Percentiles rank a stretch among this genome's conserved stretches.
Conservation (phyloP, 2,329 filamentous ascomycete species). For the Alternaria sp. region DNA sequence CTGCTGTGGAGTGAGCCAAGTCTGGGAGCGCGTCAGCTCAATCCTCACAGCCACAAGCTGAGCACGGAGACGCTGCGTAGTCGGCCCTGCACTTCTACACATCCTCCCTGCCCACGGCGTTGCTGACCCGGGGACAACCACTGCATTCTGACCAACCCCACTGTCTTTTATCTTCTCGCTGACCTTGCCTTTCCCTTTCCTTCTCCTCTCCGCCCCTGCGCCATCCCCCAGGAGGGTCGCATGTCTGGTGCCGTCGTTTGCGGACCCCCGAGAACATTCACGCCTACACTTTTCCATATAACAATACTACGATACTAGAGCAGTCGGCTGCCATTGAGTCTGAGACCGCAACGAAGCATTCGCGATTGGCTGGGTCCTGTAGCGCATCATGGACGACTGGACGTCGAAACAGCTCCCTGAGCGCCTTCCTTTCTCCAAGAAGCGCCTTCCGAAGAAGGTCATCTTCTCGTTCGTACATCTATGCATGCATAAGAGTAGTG, state of each 20-base stretch:
- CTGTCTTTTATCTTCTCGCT: constrained; percentile 16
- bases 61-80: constrained; percentile 2
- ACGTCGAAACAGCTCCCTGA: constrained; percentile 47
- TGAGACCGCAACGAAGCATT: constrained; percentile 3
- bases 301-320: not conserved
- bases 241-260: constrained; percentile 27
- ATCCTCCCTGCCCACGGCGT: constrained; percentile 18
- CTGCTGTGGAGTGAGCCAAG: constrained; percentile 19
- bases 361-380: constrained; percentile 22
- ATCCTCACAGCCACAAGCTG: constrained; percentile 18
- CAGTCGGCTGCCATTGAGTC: not conserved
- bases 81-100: constrained; percentile 7
- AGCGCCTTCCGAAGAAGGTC: constrained; percentile 57
- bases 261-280: constrained; percentile 17
- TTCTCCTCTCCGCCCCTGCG: constrained; percentile 26
- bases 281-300: not conserved
- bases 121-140: constrained; percentile 14
- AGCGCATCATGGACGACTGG: constrained; percentile 44
- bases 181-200: constrained; percentile 5
- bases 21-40: constrained; percentile 17
- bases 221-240: constrained; percentile 39
- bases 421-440: constrained; percentile 62
- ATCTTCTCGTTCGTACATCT: constrained; percentile 57
- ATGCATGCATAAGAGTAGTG: not conserved
- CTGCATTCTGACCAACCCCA: constrained; percentile 9